Conservation (phyloP, 1,284 basidiomycete genomes). For the Tylopilus orsonianus region DNA sequence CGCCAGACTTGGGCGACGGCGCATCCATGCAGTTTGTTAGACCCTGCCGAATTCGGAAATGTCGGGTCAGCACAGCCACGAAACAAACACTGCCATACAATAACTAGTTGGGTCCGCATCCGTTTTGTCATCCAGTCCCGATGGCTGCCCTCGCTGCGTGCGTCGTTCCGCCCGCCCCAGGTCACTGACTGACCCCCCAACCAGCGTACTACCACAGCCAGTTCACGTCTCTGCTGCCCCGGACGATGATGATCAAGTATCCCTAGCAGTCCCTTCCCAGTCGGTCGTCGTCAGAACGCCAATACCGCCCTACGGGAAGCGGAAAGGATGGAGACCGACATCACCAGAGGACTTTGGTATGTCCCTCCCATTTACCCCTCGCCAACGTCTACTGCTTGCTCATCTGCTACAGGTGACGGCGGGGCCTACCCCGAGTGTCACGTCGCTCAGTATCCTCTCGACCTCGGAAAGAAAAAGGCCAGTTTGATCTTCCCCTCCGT, state of each 20-base stretch:
- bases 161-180: conserved; percentile 32
- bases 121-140: conserved; percentile 12
- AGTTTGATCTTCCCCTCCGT: background rate
- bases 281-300: conserved; percentile 52
- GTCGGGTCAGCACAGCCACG: conserved; percentile 25
- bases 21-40: conserved; percentile 10
- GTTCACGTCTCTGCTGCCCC: conserved; percentile 48
- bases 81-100: conserved; percentile 28
- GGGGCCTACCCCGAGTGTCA: conserved; percentile 98
- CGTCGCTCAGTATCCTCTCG: conserved; percentile 94
- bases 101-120: conserved; percentile 10
- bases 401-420: conserved; percentile 65
- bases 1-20: conserved; percentile 40
- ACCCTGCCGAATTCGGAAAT: conserved; percentile 27
- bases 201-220: conserved; percentile 68
- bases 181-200: conserved; percentile 1
- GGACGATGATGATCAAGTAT: conserved; percentile 59
- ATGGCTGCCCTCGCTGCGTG: conserved; percentile 66
- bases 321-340: conserved; percentile 85
- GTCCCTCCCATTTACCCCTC: conserved; percentile 27
- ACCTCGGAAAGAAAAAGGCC: conserved; percentile 93
- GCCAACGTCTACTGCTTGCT: background rate
- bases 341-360: conserved; percentile 81
- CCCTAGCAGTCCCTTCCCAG: conserved; percentile 41
- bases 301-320: conserved; percentile 82